Evolutionary conservation across 139 green algal species (phyloP).

Genomic region (Chlamydomonas sphaeroides): DNA sequence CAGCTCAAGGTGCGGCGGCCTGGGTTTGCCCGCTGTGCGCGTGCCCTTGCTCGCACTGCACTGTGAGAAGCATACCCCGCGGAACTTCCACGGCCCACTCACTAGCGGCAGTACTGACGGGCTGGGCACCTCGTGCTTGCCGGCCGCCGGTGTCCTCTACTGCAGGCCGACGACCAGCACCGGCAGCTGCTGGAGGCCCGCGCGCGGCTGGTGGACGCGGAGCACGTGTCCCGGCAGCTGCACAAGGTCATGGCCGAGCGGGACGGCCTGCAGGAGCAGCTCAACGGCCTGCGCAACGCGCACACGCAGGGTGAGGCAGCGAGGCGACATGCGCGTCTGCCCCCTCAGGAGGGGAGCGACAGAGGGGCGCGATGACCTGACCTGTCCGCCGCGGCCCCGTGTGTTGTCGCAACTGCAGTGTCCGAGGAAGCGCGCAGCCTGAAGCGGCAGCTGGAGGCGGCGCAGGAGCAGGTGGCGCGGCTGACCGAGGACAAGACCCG

Average conservation of each 20-base stretch:
- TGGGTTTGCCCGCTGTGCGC: too few species aligned
- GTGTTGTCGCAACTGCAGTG: background rate
- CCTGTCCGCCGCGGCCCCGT: background rate
- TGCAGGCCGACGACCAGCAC: slow-evolving; percentile 30
- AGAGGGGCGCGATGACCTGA: background rate
- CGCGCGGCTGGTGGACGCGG: slow-evolving; percentile 16
- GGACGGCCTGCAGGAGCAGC: slow-evolving; percentile 36
- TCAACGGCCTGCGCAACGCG: slow-evolving; percentile 20
- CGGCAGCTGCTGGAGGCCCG: slow-evolving; percentile 25
- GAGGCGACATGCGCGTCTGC: background rate
- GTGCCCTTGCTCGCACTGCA: too few species aligned
- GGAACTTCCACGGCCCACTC: too few species aligned
- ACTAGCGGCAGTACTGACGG: too few species aligned
- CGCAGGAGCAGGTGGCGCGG: slow-evolving; percentile 14
- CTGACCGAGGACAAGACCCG: slow-evolving; percentile 20
- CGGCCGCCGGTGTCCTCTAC: too few species aligned
- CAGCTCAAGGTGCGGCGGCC: too few species aligned
- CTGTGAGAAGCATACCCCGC: too few species aligned
- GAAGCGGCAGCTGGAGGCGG: slow-evolving; percentile 5
- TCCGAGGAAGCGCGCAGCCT: slow-evolving; percentile 10
- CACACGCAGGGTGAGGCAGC: background rate
- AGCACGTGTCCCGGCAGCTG: slow-evolving; percentile 31
- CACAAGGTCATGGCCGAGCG: slow-evolving; percentile 24
- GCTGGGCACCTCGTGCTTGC: too few species aligned
- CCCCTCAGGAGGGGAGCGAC: background rate